Evolutionary conservation across 192 early-diverging fungal species (phyloP).

Genomic region (Obelidium mucronatum): DNA sequence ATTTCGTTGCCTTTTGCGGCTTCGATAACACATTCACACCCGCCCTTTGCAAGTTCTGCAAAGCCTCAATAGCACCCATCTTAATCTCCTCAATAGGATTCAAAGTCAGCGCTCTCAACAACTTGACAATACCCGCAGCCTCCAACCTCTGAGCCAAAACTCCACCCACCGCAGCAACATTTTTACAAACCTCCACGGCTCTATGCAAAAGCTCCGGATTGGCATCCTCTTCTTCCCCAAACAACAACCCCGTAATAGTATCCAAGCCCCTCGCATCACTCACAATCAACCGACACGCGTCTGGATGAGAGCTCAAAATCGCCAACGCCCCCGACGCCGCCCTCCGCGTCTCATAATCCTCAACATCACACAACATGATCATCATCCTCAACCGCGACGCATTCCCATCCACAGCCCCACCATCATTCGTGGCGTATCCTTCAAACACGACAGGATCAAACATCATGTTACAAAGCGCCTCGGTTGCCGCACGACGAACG

Average conservation of each 20-base stretch:
- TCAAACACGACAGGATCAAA: conserved; percentile 83
- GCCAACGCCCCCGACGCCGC: conserved; percentile 89
- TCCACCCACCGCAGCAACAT: conserved; percentile 60
- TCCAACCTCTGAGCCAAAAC: conserved; percentile 57
- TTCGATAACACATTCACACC: conserved; percentile 16
- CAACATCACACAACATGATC: conserved; percentile 86
- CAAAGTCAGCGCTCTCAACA: conserved; percentile 58
- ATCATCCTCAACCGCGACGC: conserved; percentile 71
- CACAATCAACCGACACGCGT: conserved; percentile 65
- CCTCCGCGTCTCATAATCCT: conserved; percentile 81
- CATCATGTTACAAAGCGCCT: conserved; percentile 93
- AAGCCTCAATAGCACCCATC: conserved; percentile 62
- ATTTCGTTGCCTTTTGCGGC: background rate
- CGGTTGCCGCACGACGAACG: conserved; percentile 59
- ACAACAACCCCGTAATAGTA: conserved; percentile 59
- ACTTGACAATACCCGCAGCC: conserved; percentile 49
- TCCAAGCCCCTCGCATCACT: conserved; percentile 59
- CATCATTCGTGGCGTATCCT: conserved; percentile 60
- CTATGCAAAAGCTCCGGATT: conserved; percentile 73
- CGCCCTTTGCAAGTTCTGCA: conserved; percentile 33
- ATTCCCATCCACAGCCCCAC: conserved; percentile 14
- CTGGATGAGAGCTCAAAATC: conserved; percentile 68
- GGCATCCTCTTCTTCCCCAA: conserved; percentile 49
- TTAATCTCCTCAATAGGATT: conserved; percentile 56
- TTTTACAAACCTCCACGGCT: conserved; percentile 75